phyloP scores from a whole-genome alignment of 169 alveolate species.

The Perkinsus olseni region DNA sequence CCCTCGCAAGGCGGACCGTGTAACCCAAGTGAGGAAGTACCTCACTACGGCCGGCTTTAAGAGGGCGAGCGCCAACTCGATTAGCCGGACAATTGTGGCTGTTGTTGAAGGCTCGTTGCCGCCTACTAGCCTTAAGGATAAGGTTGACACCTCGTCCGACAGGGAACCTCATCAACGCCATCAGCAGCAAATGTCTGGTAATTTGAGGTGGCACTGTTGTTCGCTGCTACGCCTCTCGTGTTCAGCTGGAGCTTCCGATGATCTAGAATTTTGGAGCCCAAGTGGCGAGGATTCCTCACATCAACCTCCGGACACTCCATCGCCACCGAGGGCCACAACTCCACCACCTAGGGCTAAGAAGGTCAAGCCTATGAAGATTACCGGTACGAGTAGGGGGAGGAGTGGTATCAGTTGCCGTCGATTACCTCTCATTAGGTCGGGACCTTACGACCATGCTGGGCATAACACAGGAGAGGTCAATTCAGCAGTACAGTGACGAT shows the following conservation, averaged over 20 bases:
- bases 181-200: not conserved
- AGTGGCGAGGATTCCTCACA: not conserved
- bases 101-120: not conserved
- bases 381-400: not conserved
- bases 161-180: not conserved
- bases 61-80: not conserved
- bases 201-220: no score
- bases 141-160: not conserved
- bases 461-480: not conserved
- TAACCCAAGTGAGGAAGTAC: not conserved
- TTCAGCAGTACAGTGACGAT: not conserved
- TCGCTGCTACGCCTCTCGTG: not conserved
- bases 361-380: not conserved
- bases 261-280: not conserved
- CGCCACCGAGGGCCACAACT: not conserved
- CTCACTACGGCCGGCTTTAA: not conserved
- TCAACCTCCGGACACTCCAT: not conserved
- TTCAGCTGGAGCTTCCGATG: not conserved
- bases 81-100: not conserved
- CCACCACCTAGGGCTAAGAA: not conserved
- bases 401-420: not conserved
- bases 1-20: not conserved
- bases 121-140: not conserved
- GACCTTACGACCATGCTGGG: not conserved
- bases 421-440: not conserved